These are phyloP conservation scores for Senna siamea DNA, from an alignment of 306 rosid species.

Conservation along the genomic window DNA sequence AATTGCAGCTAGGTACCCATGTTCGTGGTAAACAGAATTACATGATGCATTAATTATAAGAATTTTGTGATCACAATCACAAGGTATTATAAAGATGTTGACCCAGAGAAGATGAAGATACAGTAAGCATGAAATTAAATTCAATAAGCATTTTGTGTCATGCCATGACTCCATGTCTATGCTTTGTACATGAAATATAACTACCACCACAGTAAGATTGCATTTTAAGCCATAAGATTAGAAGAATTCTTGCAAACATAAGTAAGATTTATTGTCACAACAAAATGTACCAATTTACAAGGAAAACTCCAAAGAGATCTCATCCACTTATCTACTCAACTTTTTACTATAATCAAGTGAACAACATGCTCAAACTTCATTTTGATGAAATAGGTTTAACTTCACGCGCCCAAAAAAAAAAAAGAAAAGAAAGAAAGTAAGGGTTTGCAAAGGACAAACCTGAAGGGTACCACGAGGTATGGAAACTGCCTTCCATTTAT, in stretches of 20 bases:
- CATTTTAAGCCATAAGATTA: neutral
- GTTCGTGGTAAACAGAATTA: neutral
- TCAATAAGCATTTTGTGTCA: neutral
- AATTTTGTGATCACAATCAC: conserved; percentile 4
- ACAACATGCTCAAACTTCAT: conserved; percentile 14
- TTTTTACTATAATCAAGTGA: conserved; percentile 18
- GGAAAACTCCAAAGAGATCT: neutral
- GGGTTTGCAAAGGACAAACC: conserved; percentile 63
- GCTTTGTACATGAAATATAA: neutral
- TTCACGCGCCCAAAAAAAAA: conserved; percentile 8
- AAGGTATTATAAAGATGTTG: neutral
- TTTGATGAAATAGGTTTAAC: neutral
- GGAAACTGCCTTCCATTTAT: conserved; percentile 79
- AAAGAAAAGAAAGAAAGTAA: conserved; percentile 10
- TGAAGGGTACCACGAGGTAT: conserved; percentile 99
- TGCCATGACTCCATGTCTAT: neutral
- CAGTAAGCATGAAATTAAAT: neutral
- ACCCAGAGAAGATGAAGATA: conserved; percentile 10
- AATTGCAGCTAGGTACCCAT: neutral
- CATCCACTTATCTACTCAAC: conserved; percentile 6
- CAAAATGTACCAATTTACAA: conserved; percentile 22
- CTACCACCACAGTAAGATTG: neutral
- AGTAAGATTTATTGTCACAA: conserved; percentile 8
- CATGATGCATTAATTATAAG: neutral
- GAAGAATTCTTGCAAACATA: conserved; percentile 1